phyloP scores from a whole-genome alignment of 1,284 basidiomycete species.

The Rhodotorula glutinis region DNA sequence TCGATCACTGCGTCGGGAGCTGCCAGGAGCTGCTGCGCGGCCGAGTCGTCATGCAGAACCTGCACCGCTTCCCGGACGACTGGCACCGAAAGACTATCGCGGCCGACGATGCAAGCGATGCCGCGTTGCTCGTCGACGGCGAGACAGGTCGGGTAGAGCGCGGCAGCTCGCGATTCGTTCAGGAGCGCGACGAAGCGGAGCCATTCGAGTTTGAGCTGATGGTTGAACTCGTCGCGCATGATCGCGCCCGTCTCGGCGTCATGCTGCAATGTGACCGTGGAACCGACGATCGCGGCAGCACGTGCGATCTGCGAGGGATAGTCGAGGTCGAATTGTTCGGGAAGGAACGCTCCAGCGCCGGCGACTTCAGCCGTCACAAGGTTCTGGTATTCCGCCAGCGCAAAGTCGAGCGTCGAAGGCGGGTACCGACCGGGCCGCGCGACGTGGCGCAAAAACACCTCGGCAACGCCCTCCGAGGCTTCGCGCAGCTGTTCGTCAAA shows the following conservation, averaged over 20 bases:
- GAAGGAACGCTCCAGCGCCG: conserved; percentile 13
- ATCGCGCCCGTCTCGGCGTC: conserved; percentile 74
- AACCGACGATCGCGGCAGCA: conserved; percentile 80
- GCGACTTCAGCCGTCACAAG: conserved; percentile 62
- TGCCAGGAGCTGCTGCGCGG: conserved; percentile 40
- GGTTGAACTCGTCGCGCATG: conserved; percentile 74
- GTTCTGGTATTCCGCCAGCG: conserved; percentile 74
- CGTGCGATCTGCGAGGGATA: conserved; percentile 70
- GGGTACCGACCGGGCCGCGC: conserved; percentile 86
- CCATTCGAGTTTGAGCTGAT: conserved; percentile 82
- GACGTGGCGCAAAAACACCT: conserved; percentile 74
- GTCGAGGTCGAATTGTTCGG: conserved; percentile 47
- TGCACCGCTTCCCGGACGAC: conserved; percentile 44
- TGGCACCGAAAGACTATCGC: conserved; percentile 62
- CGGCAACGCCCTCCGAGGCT: conserved; percentile 50
- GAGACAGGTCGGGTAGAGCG: conserved; percentile 50
- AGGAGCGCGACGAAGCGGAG: conserved; percentile 85
- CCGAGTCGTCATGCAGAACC: conserved; percentile 7
- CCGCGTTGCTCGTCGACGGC: conserved; percentile 75
- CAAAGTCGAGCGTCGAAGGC: conserved; percentile 68
- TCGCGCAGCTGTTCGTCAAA: conserved; percentile 69
- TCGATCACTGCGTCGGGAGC: conserved; percentile 26
- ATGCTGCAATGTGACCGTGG: conserved; percentile 67
- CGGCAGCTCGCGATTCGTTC: conserved; percentile 77
- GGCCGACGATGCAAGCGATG: conserved; percentile 62